Evolutionary conservation across 441 rosid species (phyloP).

Genomic region (Biscutella laevigata): DNA sequence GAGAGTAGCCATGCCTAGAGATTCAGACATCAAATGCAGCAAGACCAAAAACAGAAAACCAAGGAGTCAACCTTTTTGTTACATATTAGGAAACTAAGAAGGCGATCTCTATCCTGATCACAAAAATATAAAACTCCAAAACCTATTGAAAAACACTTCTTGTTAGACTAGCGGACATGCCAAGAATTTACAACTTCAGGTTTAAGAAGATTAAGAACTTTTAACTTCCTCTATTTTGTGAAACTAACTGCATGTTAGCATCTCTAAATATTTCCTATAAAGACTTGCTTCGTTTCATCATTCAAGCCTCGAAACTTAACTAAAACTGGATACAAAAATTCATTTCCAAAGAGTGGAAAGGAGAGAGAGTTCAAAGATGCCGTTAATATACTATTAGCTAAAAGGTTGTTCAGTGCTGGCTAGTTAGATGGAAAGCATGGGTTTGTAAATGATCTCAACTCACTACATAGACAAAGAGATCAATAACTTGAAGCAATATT

Average conservation of each 20-base stretch:
- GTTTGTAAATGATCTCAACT: slow-evolving; percentile 11
- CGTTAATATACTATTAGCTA: background rate
- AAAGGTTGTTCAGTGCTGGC: slow-evolving; percentile 10
- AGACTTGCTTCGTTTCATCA: background rate
- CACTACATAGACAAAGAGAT: background rate
- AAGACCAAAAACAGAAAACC: slow-evolving; percentile 3
- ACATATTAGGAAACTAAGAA: background rate
- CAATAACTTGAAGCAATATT: background rate
- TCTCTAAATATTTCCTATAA: background rate
- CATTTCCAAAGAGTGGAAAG: background rate
- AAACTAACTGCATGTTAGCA: background rate
- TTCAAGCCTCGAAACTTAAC: background rate
- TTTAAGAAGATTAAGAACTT: background rate
- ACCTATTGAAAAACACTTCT: background rate
- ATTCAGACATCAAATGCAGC: background rate
- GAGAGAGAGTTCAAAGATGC: background rate
- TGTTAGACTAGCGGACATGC: background rate
- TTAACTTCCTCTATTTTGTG: background rate
- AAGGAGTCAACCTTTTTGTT: slow-evolving; percentile 5
- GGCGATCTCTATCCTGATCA: background rate
- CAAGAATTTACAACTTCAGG: background rate
- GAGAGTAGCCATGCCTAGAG: slow-evolving; percentile 11
- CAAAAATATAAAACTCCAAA: background rate
- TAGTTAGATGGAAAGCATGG: slow-evolving; percentile 6
- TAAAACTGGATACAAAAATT: background rate